Percentiles rank a stretch among this genome's conserved stretches.
These are phyloP conservation scores for Psilocybe subaeruginosa DNA, from an alignment of 768 basidiomycete species.

Conservation along the genomic window DNA sequence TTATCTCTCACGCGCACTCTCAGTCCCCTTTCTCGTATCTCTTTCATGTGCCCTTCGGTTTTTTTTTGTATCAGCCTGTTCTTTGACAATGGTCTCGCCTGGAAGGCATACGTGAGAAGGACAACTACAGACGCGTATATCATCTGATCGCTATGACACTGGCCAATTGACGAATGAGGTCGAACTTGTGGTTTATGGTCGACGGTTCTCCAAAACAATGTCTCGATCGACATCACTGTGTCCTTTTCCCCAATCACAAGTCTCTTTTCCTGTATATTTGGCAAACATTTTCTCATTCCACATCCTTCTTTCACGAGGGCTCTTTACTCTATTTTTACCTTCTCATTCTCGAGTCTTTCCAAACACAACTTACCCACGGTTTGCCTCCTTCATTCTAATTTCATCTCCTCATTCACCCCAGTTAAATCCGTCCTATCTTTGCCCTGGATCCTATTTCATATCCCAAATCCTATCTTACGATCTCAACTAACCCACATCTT, in stretches of 20 bases:
- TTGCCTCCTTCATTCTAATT: conserved; percentile 10
- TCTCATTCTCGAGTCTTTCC: neutral
- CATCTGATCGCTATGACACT: neutral
- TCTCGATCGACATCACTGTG: conserved; percentile 2
- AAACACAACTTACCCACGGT: conserved; percentile 1
- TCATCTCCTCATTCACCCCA: neutral
- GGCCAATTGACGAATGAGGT: neutral
- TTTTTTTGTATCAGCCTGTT: neutral
- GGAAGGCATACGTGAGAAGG: neutral
- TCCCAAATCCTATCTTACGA: neutral
- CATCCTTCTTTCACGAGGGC: neutral
- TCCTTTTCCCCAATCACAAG: conserved; percentile 4
- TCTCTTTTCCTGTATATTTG: conserved; percentile 1
- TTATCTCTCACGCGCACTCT: neutral
- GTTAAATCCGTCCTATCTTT: neutral
- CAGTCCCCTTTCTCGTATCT: neutral
- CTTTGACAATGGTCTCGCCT: neutral
- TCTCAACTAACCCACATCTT: conserved; percentile 4
- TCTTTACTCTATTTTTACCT: neutral
- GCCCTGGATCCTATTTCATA: neutral
- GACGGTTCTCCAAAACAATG: conserved; percentile 3
- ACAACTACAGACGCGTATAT: neutral
- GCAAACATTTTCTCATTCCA: neutral
- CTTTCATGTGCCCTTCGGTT: neutral
- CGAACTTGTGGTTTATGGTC: neutral